A percentile compares a stretch with the other conserved stretches of the same genome.
Conservation (phyloP, 2,329 filamentous ascomycete species). For the Pezicula neosporulosa region DNA sequence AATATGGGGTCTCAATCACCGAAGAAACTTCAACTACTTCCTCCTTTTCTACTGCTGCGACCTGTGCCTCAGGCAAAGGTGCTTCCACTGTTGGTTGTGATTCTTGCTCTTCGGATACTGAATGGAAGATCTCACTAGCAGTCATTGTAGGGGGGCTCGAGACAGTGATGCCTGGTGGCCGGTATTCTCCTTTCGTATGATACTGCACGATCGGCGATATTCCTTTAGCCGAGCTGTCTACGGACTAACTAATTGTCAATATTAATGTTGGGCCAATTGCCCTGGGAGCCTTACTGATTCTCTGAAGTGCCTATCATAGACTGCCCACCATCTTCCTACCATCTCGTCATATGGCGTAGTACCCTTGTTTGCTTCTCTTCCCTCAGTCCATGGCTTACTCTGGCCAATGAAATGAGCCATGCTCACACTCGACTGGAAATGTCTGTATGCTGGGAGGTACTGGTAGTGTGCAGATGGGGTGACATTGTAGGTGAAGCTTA, state of each 20-base stretch:
- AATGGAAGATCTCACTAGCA: background rate
- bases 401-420: slow-evolving; percentile 93
- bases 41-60: slow-evolving; percentile 5
- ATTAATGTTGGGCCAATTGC: background rate
- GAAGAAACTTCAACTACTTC: slow-evolving; percentile 26
- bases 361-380: slow-evolving; percentile 50
- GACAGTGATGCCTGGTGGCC: slow-evolving; percentile 13
- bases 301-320: slow-evolving; percentile 84
- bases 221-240: slow-evolving; percentile 13
- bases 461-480: slow-evolving; percentile 97
- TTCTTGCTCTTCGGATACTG: slow-evolving; percentile 15
- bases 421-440: slow-evolving; percentile 86
- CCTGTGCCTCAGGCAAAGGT: slow-evolving; percentile 15
- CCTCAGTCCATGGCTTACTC: slow-evolving; percentile 82
- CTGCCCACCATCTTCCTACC: slow-evolving; percentile 86
- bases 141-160: slow-evolving; percentile 13
- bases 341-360: slow-evolving; percentile 76
- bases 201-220: slow-evolving; percentile 26
- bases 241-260: slow-evolving; percentile 16
- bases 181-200: slow-evolving; percentile 29
- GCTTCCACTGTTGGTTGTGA: slow-evolving; percentile 16
- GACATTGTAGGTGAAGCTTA: slow-evolving; percentile 96
- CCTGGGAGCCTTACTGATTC: slow-evolving; percentile 35
- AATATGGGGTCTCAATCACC: slow-evolving; percentile 17
- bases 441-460: slow-evolving; percentile 90